A percentile compares a stretch with the other conserved stretches of the same genome.
Evolutionary conservation across 164 flowering plant genomes (phyloP).

Genomic region (Magnolia officinalis): DNA sequence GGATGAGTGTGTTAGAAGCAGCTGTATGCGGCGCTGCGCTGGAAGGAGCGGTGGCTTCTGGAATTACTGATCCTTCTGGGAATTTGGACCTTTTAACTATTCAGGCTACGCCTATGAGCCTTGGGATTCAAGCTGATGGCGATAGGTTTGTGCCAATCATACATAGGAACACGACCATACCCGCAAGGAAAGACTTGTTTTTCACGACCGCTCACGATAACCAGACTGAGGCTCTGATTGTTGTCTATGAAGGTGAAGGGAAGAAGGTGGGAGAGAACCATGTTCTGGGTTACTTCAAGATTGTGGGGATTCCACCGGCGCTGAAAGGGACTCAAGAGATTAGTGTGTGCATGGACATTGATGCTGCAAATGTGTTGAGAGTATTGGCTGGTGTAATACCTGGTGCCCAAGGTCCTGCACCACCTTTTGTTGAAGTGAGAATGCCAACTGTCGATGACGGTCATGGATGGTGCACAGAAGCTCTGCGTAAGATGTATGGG

Average conservation of each 20-base stretch:
- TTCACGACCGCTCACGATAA: slow-evolving; percentile 77
- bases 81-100: slow-evolving; percentile 73
- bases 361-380: slow-evolving; percentile 68
- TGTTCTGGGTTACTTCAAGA: slow-evolving; percentile 78
- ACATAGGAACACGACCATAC: slow-evolving; percentile 58
- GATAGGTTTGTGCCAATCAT: slow-evolving; percentile 60
- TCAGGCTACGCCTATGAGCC: slow-evolving; percentile 70
- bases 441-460: slow-evolving; percentile 95
- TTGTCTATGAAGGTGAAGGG: slow-evolving; percentile 84
- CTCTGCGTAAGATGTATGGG: slow-evolving; percentile 52
- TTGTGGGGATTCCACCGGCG: slow-evolving; percentile 66
- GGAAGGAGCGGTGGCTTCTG: slow-evolving; percentile 93
- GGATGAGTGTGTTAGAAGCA: slow-evolving; percentile 69
- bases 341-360: slow-evolving; percentile 84
- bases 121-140: slow-evolving; percentile 65
- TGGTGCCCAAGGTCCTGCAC: slow-evolving; percentile 33
- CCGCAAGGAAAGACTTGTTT: slow-evolving; percentile 61
- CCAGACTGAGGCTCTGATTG: slow-evolving; percentile 67
- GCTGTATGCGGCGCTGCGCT: slow-evolving; percentile 87
- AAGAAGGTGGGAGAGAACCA: slow-evolving; percentile 50
- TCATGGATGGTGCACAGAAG: slow-evolving; percentile 93
- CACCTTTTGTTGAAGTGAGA: slow-evolving; percentile 71
- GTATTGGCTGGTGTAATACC: slow-evolving; percentile 68
- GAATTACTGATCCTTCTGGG: slow-evolving; percentile 71
- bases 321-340: slow-evolving; percentile 78